phyloP scores from a whole-genome alignment of 179 eudicot genomes.

The Dionaea muscipula region DNA sequence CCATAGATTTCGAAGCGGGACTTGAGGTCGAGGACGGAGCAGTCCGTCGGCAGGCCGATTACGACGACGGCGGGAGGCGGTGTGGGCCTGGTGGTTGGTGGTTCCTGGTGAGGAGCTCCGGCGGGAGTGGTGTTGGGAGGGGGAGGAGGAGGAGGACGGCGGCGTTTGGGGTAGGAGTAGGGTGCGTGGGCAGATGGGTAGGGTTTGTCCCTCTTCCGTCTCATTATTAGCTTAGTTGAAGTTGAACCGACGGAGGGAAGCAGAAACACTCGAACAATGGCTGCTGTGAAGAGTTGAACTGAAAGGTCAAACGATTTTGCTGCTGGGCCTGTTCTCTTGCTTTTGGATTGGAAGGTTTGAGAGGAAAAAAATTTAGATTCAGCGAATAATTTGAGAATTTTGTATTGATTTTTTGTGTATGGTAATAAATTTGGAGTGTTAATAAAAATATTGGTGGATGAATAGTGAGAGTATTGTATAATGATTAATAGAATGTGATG shows the following conservation, averaged over 20 bases:
- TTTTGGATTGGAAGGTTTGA: no score
- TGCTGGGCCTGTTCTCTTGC: no score
- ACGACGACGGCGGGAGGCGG: slow-evolving; percentile 43
- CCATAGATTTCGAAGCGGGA: slow-evolving; percentile 82
- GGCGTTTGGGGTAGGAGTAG: slow-evolving; percentile 55
- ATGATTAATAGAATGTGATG: no score
- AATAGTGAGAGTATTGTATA: no score
- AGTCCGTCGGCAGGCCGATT: slow-evolving; percentile 48
- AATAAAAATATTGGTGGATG: no score
- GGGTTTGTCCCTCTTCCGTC: slow-evolving; percentile 76
- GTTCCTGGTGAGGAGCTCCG: slow-evolving; percentile 19
- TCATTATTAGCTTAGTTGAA: slow-evolving; percentile 19
- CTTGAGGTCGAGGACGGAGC: slow-evolving; percentile 67
- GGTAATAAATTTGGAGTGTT: no score
- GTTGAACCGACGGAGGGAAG: background rate
- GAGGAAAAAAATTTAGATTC: no score
- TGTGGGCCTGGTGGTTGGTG: slow-evolving; percentile 18
- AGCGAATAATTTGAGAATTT: no score
- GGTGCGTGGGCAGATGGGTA: slow-evolving; percentile 48
- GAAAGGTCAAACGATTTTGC: no score
- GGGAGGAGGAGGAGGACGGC: slow-evolving; percentile 39
- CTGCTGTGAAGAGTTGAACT: background rate
- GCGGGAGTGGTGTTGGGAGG: slow-evolving; percentile 12
- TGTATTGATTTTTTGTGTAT: no score
- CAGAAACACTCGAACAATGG: no score